Conservation (phyloP, 345 rosid genomes). For the Heritiera littoralis region DNA sequence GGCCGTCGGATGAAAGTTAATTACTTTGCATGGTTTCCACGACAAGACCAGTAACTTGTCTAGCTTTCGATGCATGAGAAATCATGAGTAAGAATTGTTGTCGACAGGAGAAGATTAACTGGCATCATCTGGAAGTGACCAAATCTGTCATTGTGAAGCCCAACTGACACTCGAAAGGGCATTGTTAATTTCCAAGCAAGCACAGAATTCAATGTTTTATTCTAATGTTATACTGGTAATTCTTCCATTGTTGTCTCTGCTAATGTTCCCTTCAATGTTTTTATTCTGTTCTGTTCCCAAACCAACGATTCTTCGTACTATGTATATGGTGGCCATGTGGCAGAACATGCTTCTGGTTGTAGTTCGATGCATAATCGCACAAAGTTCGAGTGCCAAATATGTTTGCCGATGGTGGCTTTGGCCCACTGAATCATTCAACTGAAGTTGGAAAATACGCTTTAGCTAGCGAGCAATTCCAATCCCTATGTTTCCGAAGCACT, state of each 20-base stretch:
- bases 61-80: too few species aligned
- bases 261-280: background rate
- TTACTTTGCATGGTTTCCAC: too few species aligned
- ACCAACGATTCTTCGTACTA: background rate
- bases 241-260: background rate
- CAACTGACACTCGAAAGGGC: background rate
- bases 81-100: background rate
- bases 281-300: background rate
- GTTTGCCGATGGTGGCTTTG: slow-evolving; percentile 13
- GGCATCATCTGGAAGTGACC: background rate
- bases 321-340: slow-evolving; percentile 11
- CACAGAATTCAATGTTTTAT: background rate
- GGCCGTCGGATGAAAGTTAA: background rate
- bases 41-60: too few species aligned
- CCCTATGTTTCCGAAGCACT: slow-evolving; percentile 8
- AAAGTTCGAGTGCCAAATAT: background rate
- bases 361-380: background rate
- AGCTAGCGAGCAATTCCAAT: background rate
- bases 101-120: background rate
- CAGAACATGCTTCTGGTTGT: slow-evolving; percentile 10
- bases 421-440: slow-evolving; percentile 20
- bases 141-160: background rate
- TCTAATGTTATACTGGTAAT: background rate
- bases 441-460: background rate
- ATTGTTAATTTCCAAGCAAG: background rate